Conservation (phyloP, 2,329 filamentous ascomycete genomes). For the Neoscytalidium dimidiatum region DNA sequence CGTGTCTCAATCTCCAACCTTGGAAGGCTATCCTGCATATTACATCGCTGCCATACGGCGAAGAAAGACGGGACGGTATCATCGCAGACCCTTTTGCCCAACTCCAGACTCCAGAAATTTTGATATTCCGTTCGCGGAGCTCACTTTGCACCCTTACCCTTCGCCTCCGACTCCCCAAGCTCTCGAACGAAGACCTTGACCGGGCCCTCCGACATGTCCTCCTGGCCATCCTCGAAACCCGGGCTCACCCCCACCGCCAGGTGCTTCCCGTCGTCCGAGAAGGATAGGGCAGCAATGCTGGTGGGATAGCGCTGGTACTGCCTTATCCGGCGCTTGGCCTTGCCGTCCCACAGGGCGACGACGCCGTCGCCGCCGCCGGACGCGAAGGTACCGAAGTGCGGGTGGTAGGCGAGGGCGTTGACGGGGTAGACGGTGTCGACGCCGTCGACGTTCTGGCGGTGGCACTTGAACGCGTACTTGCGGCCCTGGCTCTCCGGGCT, state of each 20-base stretch:
- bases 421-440: slow-evolving; percentile 88
- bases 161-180: slow-evolving; percentile 83
- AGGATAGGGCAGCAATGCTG: slow-evolving; percentile 75
- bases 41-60: not conserved
- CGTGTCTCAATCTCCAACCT: not conserved
- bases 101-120: slow-evolving; percentile 13
- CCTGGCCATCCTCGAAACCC: slow-evolving; percentile 84
- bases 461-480: slow-evolving; percentile 99
- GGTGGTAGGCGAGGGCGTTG: slow-evolving; percentile 87
- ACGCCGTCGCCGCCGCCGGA: slow-evolving; percentile 88
- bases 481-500: slow-evolving; percentile 81
- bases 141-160: slow-evolving; percentile 73
- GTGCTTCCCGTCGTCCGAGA: slow-evolving; percentile 74
- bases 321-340: slow-evolving; percentile 84
- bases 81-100: not conserved
- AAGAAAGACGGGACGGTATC: not conserved
- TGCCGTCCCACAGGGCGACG: slow-evolving; percentile 90
- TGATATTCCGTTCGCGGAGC: not conserved
- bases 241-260: slow-evolving; percentile 81
- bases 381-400: slow-evolving; percentile 79
- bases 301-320: slow-evolving; percentile 85
- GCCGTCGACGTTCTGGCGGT: slow-evolving; percentile 72
- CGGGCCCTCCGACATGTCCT: slow-evolving; percentile 72
- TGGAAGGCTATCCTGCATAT: not conserved
- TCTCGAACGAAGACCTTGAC: slow-evolving; percentile 80